Percentiles rank a stretch among this genome's conserved stretches.
phyloP scores from a whole-genome alignment of 345 rosid species.

The Excoecaria agallocha region DNA sequence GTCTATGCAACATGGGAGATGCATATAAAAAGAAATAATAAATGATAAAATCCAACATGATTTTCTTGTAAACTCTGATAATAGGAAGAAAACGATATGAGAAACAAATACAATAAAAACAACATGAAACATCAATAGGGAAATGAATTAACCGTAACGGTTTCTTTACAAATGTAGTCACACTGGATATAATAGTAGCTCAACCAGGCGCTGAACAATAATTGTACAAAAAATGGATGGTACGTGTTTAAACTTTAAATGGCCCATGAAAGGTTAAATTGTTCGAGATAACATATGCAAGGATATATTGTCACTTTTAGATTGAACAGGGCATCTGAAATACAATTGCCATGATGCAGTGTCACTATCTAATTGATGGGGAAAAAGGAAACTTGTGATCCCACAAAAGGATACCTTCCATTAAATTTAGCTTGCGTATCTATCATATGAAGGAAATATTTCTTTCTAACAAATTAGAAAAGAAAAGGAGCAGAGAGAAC shows the following conservation, averaged over 20 bases:
- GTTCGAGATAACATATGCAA: neutral
- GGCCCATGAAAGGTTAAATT: neutral
- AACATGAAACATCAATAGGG: neutral
- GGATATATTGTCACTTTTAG: neutral
- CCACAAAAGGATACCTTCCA: neutral
- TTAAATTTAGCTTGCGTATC: constrained; percentile 3
- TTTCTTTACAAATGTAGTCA: neutral
- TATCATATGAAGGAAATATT: neutral
- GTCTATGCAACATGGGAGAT: too few species aligned
- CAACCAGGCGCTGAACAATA: neutral
- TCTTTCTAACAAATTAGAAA: constrained; percentile 10
- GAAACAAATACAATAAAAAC: neutral
- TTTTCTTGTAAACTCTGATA: too few species aligned
- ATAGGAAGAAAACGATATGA: too few species aligned
- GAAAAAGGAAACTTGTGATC: constrained; percentile 2
- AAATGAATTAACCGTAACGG: neutral
- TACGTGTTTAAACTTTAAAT: neutral
- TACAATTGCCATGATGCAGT: constrained; percentile 1
- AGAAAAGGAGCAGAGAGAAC: constrained; percentile 6
- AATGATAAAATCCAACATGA: too few species aligned
- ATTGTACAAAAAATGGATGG: constrained; percentile 3
- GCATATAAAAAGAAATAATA: too few species aligned
- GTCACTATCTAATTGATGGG: neutral
- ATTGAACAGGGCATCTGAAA: neutral
- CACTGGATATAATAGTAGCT: neutral